Percentiles rank a stretch among this genome's conserved stretches.
These are phyloP conservation scores for Agaricus subrufescens DNA, from an alignment of 768 basidiomycete genomes.

Conservation along the genomic window DNA sequence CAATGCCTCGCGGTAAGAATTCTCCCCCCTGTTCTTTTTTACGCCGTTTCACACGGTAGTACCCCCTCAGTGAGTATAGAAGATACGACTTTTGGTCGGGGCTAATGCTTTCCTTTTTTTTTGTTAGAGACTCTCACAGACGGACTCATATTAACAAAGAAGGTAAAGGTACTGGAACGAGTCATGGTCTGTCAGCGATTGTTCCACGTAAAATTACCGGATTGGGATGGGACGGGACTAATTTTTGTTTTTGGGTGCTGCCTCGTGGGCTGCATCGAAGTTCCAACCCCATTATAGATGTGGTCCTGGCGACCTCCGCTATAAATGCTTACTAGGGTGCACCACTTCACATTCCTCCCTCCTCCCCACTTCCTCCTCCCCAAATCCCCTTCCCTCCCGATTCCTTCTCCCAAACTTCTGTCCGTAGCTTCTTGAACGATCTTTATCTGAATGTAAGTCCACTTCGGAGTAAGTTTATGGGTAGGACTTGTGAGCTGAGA, in stretches of 20 bases:
- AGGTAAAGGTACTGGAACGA: not conserved
- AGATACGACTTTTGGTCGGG: too few species aligned
- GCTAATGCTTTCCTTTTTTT: too few species aligned
- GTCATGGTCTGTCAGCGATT: constrained; percentile 3
- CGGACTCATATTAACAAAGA: not conserved
- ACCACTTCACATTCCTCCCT: not conserved
- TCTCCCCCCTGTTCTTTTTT: not conserved
- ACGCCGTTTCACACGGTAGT: too few species aligned
- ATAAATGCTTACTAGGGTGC: not conserved
- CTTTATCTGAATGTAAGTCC: not conserved
- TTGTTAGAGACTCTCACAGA: too few species aligned
- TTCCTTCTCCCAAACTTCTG: not conserved
- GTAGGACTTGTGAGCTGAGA: too few species aligned
- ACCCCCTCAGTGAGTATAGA: too few species aligned
- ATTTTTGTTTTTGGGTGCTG: constrained; percentile 3
- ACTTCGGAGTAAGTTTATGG: not conserved
- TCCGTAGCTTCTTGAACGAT: not conserved
- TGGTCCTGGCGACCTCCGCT: constrained; percentile 1
- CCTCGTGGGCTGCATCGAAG: constrained; percentile 9
- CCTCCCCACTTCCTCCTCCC: not conserved
- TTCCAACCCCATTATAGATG: constrained; percentile 4
- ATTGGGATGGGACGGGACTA: not conserved
- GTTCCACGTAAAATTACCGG: constrained; percentile 7
- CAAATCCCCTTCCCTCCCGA: not conserved
- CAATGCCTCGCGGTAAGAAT: constrained; percentile 1